Conservation (phyloP, 2,329 filamentous ascomycete species). For the Fusarium secorum region DNA sequence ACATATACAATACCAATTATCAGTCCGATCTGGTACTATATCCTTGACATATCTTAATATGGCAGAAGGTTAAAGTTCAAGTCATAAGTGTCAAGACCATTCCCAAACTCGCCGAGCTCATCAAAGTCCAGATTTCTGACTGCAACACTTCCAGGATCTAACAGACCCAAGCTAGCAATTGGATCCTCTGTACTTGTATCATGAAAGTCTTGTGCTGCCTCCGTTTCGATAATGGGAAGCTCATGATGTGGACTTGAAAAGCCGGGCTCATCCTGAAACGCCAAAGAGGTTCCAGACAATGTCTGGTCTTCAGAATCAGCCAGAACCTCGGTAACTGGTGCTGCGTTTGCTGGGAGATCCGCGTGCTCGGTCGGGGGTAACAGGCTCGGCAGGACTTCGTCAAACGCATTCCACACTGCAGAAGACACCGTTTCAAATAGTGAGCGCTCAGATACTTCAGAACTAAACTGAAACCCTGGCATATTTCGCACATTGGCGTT, state of each 20-base stretch:
- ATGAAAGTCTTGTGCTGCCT: not conserved
- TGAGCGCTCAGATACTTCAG: not conserved
- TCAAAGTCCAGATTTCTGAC: not conserved
- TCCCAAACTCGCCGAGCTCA: not conserved
- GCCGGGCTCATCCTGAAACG: not conserved
- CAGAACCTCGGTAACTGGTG: not conserved
- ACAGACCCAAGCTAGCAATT: not conserved
- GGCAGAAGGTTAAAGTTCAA: not conserved
- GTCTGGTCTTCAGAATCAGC: too few species aligned
- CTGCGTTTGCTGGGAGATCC: not conserved
- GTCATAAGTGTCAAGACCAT: not conserved
- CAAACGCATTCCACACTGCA: constrained; percentile 26
- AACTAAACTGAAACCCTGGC: not conserved
- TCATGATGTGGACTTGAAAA: not conserved
- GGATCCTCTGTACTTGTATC: not conserved
- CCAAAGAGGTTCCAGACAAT: not conserved
- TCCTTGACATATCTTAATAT: not conserved
- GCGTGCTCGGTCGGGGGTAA: not conserved
- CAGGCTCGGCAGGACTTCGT: not conserved
- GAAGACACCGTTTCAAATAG: not conserved
- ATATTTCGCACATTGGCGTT: not conserved
- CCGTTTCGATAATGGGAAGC: not conserved
- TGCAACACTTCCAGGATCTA: not conserved
- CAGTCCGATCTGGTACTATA: too few species aligned
- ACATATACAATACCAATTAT: too few species aligned